Evolutionary conservation across 805 yeast species (phyloP).

Genomic region (Spathaspora hagerdaliae): DNA sequence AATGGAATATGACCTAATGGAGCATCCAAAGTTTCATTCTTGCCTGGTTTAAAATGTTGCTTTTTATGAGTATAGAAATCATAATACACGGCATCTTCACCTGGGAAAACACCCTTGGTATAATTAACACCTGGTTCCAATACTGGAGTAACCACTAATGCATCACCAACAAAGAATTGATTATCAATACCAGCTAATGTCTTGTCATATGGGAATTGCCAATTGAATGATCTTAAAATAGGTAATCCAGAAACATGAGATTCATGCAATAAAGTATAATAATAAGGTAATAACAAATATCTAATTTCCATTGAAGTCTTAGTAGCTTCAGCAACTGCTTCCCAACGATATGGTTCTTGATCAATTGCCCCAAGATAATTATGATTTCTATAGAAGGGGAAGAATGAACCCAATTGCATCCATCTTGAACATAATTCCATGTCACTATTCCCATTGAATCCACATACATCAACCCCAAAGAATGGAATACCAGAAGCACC

Average conservation of each 20-base stretch:
- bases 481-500: constrained; percentile 22
- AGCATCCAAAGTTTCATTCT: constrained; percentile 19
- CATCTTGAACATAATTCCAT: constrained; percentile 25
- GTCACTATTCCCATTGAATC: constrained; percentile 21
- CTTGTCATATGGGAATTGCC: constrained; percentile 19
- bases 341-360: constrained; percentile 31
- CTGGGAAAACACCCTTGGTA: constrained; percentile 20
- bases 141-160: constrained; percentile 22
- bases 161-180: constrained; percentile 23
- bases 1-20: constrained; percentile 23
- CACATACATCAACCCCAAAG: constrained; percentile 24
- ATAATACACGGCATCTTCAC: constrained; percentile 17
- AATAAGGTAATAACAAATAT: constrained; percentile 27
- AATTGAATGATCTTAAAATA: constrained; percentile 17
- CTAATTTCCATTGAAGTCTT: constrained; percentile 29
- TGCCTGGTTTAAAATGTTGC: constrained; percentile 13
- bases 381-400: constrained; percentile 31
- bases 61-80: constrained; percentile 20
- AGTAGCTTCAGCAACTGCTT: constrained; percentile 21
- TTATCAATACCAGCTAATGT: constrained; percentile 14
- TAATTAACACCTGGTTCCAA: constrained; percentile 17
- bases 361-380: constrained; percentile 18
- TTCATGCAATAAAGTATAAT: constrained; percentile 19
- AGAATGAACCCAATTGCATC: constrained; percentile 31
- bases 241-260: constrained; percentile 20